These are phyloP conservation scores for Pseudohalonectria lignicola DNA, from an alignment of 2,329 filamentous ascomycete species.

Conservation along the genomic window DNA sequence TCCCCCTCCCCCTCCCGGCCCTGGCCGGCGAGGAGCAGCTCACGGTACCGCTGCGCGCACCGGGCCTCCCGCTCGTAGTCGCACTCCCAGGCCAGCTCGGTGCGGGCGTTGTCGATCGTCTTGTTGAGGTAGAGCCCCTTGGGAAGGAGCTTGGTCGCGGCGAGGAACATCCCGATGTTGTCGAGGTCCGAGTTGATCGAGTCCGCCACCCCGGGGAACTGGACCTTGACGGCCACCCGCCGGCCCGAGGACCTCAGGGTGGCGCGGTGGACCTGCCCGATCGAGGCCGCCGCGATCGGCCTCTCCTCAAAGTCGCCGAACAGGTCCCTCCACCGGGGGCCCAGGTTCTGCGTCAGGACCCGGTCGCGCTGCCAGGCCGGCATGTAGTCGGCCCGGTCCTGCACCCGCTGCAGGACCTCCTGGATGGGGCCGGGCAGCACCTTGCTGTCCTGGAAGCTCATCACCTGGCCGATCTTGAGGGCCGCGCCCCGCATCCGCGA, in stretches of 20 bases:
- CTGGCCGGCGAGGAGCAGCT: slow-evolving; percentile 49
- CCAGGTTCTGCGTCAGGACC: slow-evolving; percentile 70
- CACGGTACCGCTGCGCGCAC: slow-evolving; percentile 64
- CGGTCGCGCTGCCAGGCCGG: slow-evolving; percentile 83
- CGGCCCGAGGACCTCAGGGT: slow-evolving; percentile 63
- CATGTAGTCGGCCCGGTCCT: slow-evolving; percentile 98
- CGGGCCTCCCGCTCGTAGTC: slow-evolving; percentile 85
- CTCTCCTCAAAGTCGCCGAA: slow-evolving; percentile 81
- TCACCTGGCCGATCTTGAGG: slow-evolving; percentile 95
- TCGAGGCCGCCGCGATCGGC: slow-evolving; percentile 90
- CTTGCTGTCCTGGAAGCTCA: slow-evolving; percentile 96
- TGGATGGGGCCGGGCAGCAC: slow-evolving; percentile 84
- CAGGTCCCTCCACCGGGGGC: slow-evolving; percentile 71
- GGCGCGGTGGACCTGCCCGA: slow-evolving; percentile 89
- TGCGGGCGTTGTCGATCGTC: slow-evolving; percentile 89
- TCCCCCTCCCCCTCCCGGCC: slow-evolving; percentile 19
- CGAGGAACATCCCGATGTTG: slow-evolving; percentile 83
- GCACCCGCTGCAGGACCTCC: slow-evolving; percentile 83
- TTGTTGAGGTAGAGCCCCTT: slow-evolving; percentile 92
- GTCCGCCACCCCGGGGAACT: slow-evolving; percentile 91
- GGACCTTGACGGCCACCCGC: slow-evolving; percentile 86
- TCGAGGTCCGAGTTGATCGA: slow-evolving; percentile 96
- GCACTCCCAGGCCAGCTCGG: slow-evolving; percentile 92
- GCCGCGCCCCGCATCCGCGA: slow-evolving; percentile 95
- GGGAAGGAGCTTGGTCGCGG: slow-evolving; percentile 79